Evolutionary conservation across 1,284 basidiomycete genomes (phyloP).

Genomic region (Cryptococcus sp.): DNA sequence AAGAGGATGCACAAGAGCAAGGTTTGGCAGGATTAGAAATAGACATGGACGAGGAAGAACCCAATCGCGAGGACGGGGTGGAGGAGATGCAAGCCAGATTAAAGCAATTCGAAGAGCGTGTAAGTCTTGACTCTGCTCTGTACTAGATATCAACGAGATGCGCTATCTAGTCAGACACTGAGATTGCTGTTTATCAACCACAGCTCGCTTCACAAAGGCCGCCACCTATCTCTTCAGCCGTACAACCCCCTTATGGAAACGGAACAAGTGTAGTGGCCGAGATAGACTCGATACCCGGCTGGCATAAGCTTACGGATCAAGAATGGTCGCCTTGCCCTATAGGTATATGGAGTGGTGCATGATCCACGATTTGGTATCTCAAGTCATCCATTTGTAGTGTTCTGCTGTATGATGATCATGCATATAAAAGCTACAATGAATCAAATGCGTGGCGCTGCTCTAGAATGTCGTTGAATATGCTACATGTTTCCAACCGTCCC

Average conservation of each 20-base stretch:
- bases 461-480: background rate
- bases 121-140: slow-evolving; percentile 4
- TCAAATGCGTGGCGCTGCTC: too few relatives aligned
- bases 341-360: slow-evolving; percentile 4
- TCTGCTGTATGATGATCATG: too few relatives aligned
- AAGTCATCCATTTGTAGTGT: background rate
- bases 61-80: slow-evolving; percentile 15
- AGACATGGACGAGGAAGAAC: slow-evolving; percentile 11
- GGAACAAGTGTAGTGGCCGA: background rate
- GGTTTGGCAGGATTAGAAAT: background rate
- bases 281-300: slow-evolving; percentile 5
- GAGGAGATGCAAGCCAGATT: slow-evolving; percentile 27
- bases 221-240: background rate
- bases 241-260: background rate
- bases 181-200: too few relatives aligned
- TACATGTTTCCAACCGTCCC: background rate
- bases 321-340: slow-evolving; percentile 17
- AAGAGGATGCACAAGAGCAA: too few relatives aligned
- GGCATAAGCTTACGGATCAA: slow-evolving; percentile 11
- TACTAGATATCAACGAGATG: background rate
- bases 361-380: background rate
- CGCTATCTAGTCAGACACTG: too few relatives aligned
- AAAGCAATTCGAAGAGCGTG: slow-evolving; percentile 17
- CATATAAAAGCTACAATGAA: too few relatives aligned
- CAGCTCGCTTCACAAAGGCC: background rate